Conservation (phyloP, 2,329 filamentous ascomycete species). For the Aspergillus nomiae region DNA sequence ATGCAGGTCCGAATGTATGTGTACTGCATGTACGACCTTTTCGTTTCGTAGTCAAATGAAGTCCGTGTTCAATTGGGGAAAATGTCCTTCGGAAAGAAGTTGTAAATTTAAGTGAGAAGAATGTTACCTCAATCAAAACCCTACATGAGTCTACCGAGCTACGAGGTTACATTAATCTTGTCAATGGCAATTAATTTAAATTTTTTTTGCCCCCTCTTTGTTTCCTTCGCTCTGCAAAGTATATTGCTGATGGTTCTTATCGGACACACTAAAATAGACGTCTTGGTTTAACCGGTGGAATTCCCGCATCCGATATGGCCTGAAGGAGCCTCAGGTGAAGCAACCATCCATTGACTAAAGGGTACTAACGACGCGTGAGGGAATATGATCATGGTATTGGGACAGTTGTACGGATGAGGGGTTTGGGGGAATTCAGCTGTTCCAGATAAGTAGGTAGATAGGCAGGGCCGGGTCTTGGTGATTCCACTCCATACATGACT, state of each 20-base stretch:
- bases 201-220: not conserved
- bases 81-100: not conserved
- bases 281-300: not conserved
- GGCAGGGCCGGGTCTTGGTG: not conserved
- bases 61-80: not conserved
- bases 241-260: not conserved
- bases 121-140: constrained; percentile 2
- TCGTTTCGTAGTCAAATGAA: not conserved
- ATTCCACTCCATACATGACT: not conserved
- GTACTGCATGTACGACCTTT: not conserved
- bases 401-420: not conserved
- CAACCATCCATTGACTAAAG: not conserved
- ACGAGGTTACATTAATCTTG: not conserved
- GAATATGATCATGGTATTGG: not conserved
- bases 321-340: not conserved
- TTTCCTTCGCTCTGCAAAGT: not conserved
- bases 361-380: not conserved
- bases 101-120: not conserved
- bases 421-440: not conserved
- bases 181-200: not conserved
- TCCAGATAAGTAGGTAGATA: not conserved
- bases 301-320: not conserved
- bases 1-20: no score
- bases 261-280: not conserved
- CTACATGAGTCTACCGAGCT: not conserved